Evolutionary conservation across 495 filamentous ascomycete genomes (phyloP).

Genomic region (Ramalina intermedia): DNA sequence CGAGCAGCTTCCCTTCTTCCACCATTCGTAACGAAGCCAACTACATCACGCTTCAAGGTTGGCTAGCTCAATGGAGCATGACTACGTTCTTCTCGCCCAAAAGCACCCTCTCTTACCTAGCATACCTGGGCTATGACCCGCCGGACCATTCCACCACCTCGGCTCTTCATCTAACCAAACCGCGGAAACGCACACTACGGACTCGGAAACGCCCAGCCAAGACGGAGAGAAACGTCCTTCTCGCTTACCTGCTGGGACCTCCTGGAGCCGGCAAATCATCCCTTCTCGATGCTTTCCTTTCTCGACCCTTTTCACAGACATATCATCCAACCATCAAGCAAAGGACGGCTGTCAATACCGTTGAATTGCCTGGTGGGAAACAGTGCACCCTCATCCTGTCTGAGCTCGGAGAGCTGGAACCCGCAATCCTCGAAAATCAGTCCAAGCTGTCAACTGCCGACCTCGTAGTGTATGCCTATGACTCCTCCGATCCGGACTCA

Average conservation of each 20-base stretch:
- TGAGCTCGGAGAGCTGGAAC: constrained; percentile 89
- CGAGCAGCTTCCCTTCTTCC: constrained; percentile 69
- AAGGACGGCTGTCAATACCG: constrained; percentile 84
- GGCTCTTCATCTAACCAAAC: constrained; percentile 81
- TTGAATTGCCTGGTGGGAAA: constrained; percentile 88
- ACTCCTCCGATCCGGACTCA: constrained; percentile 88
- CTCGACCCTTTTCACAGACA: constrained; percentile 67
- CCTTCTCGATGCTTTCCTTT: constrained; percentile 80
- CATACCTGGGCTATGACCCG: constrained; percentile 81
- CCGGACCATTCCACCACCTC: constrained; percentile 49
- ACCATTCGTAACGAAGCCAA: constrained; percentile 92
- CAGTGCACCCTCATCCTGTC: constrained; percentile 94
- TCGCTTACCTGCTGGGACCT: constrained; percentile 85
- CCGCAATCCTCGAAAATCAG: constrained; percentile 83
- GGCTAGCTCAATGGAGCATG: constrained; percentile 99
- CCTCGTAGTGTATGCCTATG: constrained; percentile 87
- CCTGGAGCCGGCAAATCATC: constrained; percentile 75
- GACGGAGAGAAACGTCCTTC: constrained; percentile 89
- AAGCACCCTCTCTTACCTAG: constrained; percentile 87
- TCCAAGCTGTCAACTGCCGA: constrained; percentile 87
- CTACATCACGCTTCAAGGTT: constrained; percentile 89
- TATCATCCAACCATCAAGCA: constrained; percentile 93
- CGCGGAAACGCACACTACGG: constrained; percentile 49
- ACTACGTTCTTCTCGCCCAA: constrained; percentile 92
- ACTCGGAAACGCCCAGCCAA: constrained; percentile 55